Evolutionary conservation across 2,329 filamentous ascomycete species (phyloP), one percentile per base, ranked within the genome.

Genomic region (Drechslerella coelobrocha): DNA sequence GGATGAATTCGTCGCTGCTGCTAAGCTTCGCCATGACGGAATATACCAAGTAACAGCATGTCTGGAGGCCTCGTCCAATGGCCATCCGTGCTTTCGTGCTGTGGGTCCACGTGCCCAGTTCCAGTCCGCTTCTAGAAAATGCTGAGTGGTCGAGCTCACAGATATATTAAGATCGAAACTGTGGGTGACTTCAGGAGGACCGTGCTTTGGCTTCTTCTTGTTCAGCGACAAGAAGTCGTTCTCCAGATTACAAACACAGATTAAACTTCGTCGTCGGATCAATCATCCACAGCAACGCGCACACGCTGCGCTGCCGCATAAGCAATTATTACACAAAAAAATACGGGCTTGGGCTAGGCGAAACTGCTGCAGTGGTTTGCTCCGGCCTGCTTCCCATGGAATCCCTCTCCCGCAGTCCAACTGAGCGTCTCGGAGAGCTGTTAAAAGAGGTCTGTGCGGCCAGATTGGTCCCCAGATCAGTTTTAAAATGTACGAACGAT

Each of bases 61-160:
- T 26, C 43, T 23, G 29, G 43, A 61, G 23, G 21, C 17, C 27
- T 27, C 26, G 14, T 31, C 23, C 48, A 34, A 39, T 21, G 4
- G 2, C 17, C 19, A 23, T 51, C 19, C 23, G 47, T 51, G 21
- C 47, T 51, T 12, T 51, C 27, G 24, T 27, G 24, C 51, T 53
- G 66, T 63, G 66, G 66, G 59, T 60, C 66, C 59, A 63, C 66
- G 59, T 71, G 66, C 60, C 45, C 57, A 53, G 5, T 69, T 69
- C 65, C 45, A 54, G 39, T 48, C 66, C 57, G 29, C 59, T 71
- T 71, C 66, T 63, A 63, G 59, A 71, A 66, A 61, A 55, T 43
- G 7, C 37, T 43, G 57, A 56, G 24, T 24, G 34, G 41, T 59
- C 39, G 53, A 62, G 53, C 47, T 69, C 57, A 19, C 48, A 50